Evolutionary conservation across 1,284 basidiomycete genomes (phyloP).

Genomic region (Papiliotrema flavescens): DNA sequence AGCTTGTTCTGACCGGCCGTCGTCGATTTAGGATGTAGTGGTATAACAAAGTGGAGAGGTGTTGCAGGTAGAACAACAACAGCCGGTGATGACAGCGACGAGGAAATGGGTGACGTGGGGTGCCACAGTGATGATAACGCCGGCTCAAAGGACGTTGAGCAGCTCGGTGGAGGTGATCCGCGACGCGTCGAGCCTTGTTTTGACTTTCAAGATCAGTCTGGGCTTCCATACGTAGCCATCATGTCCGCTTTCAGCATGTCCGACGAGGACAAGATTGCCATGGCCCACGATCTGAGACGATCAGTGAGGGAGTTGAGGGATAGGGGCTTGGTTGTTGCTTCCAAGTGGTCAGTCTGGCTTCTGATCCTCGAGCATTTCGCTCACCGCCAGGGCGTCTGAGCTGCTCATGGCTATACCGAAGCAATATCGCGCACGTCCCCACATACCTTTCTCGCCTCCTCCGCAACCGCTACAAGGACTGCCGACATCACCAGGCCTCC

Average conservation of each 20-base stretch:
- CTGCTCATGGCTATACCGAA: conserved; percentile 43
- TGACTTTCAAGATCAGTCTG: background rate
- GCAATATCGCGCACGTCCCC: conserved; percentile 31
- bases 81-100: background rate
- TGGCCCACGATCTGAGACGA: conserved; percentile 43
- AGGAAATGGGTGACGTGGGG: background rate
- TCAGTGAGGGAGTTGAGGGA: conserved; percentile 44
- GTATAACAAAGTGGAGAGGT: too few relatives aligned
- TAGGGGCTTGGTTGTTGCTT: conserved; percentile 43
- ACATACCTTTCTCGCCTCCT: conserved; percentile 43
- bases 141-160: background rate
- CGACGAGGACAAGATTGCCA: conserved; percentile 25
- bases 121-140: background rate
- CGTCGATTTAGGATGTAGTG: too few relatives aligned
- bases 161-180: conserved; percentile 5
- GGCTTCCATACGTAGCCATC: background rate
- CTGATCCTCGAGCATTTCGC: background rate
- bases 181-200: background rate
- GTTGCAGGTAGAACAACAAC: too few relatives aligned
- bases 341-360: conserved; percentile 42
- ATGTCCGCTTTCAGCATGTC: background rate
- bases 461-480: conserved; percentile 18
- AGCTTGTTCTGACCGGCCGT: too few relatives aligned
- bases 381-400: conserved; percentile 42
- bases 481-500: conserved; percentile 14